Conservation (phyloP, 768 basidiomycete species). For the Auricularia auricula-judae region DNA sequence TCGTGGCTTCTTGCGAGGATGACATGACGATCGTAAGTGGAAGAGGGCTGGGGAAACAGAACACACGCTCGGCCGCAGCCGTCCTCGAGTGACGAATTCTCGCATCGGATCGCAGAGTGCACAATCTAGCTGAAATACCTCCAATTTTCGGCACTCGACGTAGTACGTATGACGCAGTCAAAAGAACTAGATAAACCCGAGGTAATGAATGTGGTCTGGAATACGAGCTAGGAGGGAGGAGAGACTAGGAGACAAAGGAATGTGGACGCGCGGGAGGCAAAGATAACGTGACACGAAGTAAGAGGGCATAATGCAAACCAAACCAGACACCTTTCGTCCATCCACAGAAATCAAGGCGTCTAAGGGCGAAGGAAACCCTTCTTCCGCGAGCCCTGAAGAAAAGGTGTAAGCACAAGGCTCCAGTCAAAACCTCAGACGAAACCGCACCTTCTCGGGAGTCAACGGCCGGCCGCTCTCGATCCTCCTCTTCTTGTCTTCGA, state of each 20-base stretch:
- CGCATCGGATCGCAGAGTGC: background rate
- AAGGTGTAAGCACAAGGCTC: background rate
- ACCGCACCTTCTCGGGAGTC: conserved; percentile 77
- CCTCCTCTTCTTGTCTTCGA: conserved; percentile 97
- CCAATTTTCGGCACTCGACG: no score
- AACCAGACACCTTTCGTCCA: background rate
- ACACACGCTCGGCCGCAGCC: background rate
- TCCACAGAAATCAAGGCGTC: conserved; percentile 9
- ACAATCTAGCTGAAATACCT: background rate
- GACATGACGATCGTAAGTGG: background rate
- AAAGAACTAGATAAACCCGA: background rate
- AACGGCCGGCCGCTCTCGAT: conserved; percentile 90
- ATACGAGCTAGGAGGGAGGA: background rate
- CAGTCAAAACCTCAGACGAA: background rate
- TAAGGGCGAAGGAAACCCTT: conserved; percentile 68
- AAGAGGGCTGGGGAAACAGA: background rate
- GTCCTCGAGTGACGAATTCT: background rate
- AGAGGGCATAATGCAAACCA: background rate
- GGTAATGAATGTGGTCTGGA: background rate
- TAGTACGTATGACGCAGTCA: background rate
- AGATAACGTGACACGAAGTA: background rate
- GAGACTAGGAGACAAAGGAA: background rate
- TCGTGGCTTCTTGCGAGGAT: background rate
- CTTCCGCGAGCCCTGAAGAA: conserved; percentile 46
- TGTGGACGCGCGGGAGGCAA: background rate